Base-by-base conservation (phyloP, 495 filamentous ascomycete species). In the Penicillium lagena region DNA sequence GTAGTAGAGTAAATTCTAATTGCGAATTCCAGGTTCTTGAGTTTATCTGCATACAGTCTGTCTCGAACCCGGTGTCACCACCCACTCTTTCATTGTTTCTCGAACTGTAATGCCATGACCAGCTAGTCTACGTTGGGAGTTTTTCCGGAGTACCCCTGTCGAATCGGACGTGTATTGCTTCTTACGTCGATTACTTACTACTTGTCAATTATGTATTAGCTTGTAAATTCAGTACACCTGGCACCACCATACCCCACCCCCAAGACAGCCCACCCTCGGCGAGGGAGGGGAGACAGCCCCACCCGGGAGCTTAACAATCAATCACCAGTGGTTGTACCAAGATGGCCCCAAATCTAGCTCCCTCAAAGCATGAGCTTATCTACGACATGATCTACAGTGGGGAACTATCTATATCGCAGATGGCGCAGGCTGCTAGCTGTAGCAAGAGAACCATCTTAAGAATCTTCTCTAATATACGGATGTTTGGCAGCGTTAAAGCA, bases 401-500 rank as follows among this genome's bases (percentile, higher is more conserved):
- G 4, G 44, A 51, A 48, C 49, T 56, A 35, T 45, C 49, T 42
- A 30, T 43, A 46, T 33, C 37, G 13, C 4, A 52, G 37, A 49
- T 52, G 37, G 49, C 50, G 42, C 27, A 47, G 38, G 36, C 48
- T 13, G 42, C 53, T 41, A 46, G 43, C 10, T 56, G 46, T 35
- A 59, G 48, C 35, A 42, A 44, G 29, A 46, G 51, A 35, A 56
- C 47, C 11, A 53, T 67, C 42, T 39, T 35, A 42, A 47, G 40
- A 41, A 58, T 58, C 46, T 47, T 34, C 35, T 55, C 51, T 35
- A 67, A 64, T 48, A 46, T 67, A 47, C 40, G 43, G 14, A 43
- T 45, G 30, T 67, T 56, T 57, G 49, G 61, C 29, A 55, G 35
- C 32, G 47, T 51, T 5, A 63, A 52, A 46, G 55, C 58, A 30